These are phyloP conservation scores for Colletotrichum coccodes DNA, from an alignment of 2,329 filamentous ascomycete species.

Conservation along the genomic window DNA sequence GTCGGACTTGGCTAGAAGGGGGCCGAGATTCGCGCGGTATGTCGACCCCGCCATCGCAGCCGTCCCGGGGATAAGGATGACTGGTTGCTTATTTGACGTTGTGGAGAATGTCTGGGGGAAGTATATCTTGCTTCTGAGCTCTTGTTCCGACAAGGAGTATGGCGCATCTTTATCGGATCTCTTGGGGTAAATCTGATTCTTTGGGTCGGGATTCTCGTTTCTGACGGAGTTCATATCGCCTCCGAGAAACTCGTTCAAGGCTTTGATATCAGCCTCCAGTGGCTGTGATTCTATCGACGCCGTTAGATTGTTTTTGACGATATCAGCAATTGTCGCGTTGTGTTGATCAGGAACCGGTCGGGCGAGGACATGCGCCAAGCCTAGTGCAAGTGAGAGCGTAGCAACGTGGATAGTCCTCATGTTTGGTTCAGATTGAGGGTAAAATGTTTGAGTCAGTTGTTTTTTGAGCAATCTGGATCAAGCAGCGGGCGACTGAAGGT, in stretches of 20 bases:
- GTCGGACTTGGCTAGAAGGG: conserved; percentile 52
- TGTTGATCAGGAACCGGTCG: not conserved
- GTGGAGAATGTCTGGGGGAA: conserved; percentile 59
- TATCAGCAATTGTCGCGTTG: not conserved
- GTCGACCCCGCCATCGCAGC: conserved; percentile 46
- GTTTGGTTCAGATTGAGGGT: not conserved
- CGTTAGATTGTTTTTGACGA: not conserved
- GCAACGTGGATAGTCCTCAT: conserved; percentile 4
- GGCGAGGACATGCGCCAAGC: not conserved
- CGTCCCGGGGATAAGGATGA: conserved; percentile 65
- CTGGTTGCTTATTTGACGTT: conserved; percentile 52
- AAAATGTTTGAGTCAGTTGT: not conserved
- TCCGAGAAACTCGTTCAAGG: not conserved
- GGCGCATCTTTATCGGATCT: conserved; percentile 52
- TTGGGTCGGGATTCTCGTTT: conserved; percentile 12
- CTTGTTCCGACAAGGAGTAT: conserved; percentile 56
- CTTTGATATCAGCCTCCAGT: not conserved
- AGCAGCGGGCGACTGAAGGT: not conserved
- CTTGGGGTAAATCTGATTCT: conserved; percentile 46
- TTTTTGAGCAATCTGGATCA: too few relatives aligned
- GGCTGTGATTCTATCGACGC: not conserved
- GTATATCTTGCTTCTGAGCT: conserved; percentile 61
- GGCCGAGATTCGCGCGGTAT: conserved; percentile 58
- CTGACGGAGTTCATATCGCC: not conserved
- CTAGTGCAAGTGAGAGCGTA: not conserved